Conservation (phyloP, 2,329 filamentous ascomycete genomes). For the Aspergillus transmontanensis region DNA sequence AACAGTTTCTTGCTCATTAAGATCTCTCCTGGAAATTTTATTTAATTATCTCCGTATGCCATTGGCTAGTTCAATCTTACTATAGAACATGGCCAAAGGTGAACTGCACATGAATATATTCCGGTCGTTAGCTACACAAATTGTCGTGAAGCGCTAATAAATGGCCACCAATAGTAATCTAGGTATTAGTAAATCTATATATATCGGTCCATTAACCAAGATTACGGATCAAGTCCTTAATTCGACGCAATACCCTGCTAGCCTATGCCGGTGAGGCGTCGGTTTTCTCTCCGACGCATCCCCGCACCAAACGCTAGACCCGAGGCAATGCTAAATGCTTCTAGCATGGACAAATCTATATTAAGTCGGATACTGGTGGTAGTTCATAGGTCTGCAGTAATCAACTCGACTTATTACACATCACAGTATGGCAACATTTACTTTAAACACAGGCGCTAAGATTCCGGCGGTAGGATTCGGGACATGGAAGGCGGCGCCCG, state of each 20-base stretch:
- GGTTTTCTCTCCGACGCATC: neutral
- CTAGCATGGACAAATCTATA: neutral
- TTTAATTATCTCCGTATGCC: no score
- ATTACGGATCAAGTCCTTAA: no score
- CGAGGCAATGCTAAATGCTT: neutral
- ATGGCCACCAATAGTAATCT: rapidly evolving
- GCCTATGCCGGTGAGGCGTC: no score
- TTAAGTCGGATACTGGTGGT: neutral
- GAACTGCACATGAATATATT: no score
- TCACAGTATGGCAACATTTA: neutral
- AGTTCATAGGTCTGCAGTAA: neutral
- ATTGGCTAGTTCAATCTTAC: no score
- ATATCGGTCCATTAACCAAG: no score
- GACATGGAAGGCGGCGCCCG: neutral
- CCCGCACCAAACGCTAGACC: neutral
- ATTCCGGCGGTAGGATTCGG: neutral
- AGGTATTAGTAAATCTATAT: rapidly evolving
- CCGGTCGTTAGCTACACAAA: no score
- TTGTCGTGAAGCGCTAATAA: no score
- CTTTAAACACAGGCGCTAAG: neutral
- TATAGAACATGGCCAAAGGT: no score
- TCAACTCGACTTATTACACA: rapidly evolving
- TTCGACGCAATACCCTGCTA: no score
- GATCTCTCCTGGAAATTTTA: no score
- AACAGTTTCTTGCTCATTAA: rapidly evolving